Percentiles rank a stretch among this genome's conserved stretches.
Conservation (phyloP, 176 grass and related monocot species). For the Carex parvula region DNA sequence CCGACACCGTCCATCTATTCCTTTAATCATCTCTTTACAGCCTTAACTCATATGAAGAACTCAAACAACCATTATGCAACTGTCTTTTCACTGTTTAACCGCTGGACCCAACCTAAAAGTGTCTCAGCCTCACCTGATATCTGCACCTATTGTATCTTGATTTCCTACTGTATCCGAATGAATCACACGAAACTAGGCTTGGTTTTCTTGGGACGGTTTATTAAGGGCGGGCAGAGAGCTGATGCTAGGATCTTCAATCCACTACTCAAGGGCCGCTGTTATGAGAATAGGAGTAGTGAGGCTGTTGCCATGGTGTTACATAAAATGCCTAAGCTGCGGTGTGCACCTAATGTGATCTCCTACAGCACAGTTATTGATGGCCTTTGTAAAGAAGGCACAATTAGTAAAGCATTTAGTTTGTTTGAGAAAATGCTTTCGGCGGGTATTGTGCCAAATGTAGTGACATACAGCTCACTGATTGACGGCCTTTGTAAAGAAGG, state of each 20-base stretch:
- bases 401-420: no score
- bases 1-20: neutral
- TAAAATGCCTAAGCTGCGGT: no score
- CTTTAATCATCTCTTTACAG: neutral
- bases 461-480: no score
- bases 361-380: no score
- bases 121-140: neutral
- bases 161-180: slow-evolving; percentile 5
- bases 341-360: no score
- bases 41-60: neutral
- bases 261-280: slow-evolving; percentile 10
- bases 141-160: slow-evolving; percentile 18
- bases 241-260: no score
- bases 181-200: neutral
- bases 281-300: neutral
- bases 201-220: neutral
- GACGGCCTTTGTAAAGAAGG: no score
- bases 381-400: no score
- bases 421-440: no score
- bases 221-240: neutral
- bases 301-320: no score
- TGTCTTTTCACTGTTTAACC: slow-evolving; percentile 8
- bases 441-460: no score
- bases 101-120: neutral
- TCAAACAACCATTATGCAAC: neutral